Evolutionary conservation across 495 filamentous ascomycete species (phyloP), one percentile per base, ranked within the genome.

Genomic region (Talaromyces borbonicus): DNA sequence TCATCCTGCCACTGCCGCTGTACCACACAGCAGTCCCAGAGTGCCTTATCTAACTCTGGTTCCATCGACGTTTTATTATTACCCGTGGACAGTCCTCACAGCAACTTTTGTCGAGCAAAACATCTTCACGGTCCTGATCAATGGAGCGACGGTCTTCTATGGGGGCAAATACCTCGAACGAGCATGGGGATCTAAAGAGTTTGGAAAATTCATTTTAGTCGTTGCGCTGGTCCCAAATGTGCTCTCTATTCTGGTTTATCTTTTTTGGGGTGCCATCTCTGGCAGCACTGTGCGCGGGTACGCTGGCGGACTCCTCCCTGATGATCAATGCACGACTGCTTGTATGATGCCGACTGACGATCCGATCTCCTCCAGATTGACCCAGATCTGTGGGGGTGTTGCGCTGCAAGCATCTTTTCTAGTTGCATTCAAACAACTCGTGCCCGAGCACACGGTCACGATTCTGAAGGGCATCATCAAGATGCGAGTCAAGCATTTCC

Each of bases 341-440:
- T 60, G 62, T 52, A 43, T 48, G 54, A 53, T 47, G 35, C 51
- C 50, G 53, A 33, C 52, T 56, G 41, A 42, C 53, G 46, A 47
- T 49, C 51, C 47, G 23, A 15, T 53, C 49, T 35, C 53, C 51
- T 40, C 36, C 63, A 92, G 84, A 25, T 66, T 83, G 32, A 83
- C 79, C 29, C 79, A 86, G 46, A 85, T 96, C 54, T 85, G 83
- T 56, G 93, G 93, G 49, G 89, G 85, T 33, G 80, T 94, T 49
- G 79, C 88, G 11, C 73, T 95, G 41, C 90, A 96, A 64, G 87
- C 85, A 25, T 88, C 86, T 49, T 97, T 96, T 69, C 82, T 98
- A 48, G 89, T 98, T 55, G 87, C 92, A 45, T 96, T 97, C 68
- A 96, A 95, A 66, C 93, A 98, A 62, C 85, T 98, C 26, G 87